A percentile compares a stretch with the other conserved stretches of the same genome.
These are phyloP conservation scores for Talaromyces borbonicus DNA, from an alignment of 495 filamentous ascomycete species.

Conservation along the genomic window DNA sequence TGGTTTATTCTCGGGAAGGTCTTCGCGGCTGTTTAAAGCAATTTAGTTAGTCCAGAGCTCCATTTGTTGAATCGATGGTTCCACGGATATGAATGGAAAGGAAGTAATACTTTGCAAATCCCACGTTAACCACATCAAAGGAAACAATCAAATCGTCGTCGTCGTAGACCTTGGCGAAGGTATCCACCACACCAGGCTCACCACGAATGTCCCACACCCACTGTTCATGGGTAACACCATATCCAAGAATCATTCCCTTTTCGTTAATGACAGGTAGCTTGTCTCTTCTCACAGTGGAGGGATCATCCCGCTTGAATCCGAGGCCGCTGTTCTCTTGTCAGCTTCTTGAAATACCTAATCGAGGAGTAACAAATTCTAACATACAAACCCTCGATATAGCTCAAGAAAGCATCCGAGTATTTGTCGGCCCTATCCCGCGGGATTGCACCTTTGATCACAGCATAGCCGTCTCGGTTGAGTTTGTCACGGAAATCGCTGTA, in stretches of 20 bases:
- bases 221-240: conserved; percentile 31
- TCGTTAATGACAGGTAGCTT: conserved; percentile 33
- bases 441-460: conserved; percentile 36
- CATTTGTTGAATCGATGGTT: too few relatives aligned
- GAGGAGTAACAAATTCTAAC: neutral
- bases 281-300: conserved; percentile 22
- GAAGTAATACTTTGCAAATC: conserved; percentile 27
- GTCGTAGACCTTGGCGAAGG: conserved; percentile 32
- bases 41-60: neutral
- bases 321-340: conserved; percentile 17
- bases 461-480: conserved; percentile 29
- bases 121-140: conserved; percentile 35
- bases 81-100: too few relatives aligned
- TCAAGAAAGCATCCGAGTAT: conserved; percentile 18
- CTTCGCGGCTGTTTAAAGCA: conserved; percentile 15
- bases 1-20: conserved; percentile 27
- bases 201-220: conserved; percentile 33
- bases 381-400: conserved; percentile 1
- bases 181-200: conserved; percentile 30
- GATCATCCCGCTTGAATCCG: conserved; percentile 29
- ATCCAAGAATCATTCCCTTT: conserved; percentile 32
- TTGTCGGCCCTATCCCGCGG: conserved; percentile 25
- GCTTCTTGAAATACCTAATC: too few relatives aligned
- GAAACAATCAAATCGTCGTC: conserved; percentile 35
- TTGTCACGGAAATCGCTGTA: conserved; percentile 28